Base-by-base conservation (phyloP, 768 basidiomycete genomes). In the Tricholoma sp. region DNA sequence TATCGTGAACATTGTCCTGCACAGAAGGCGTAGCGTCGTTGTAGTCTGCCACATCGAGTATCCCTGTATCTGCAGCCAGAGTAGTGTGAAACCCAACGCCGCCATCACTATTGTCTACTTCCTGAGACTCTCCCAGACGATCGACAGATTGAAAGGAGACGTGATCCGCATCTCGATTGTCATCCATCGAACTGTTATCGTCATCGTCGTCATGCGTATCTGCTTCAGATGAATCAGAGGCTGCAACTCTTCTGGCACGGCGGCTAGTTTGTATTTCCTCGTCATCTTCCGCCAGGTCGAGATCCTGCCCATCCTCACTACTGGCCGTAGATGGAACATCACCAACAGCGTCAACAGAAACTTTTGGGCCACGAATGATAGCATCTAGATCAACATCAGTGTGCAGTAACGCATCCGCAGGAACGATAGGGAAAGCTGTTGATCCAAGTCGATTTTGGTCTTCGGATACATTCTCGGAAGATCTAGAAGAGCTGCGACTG, bases 231-330 rank as follows among this genome's bases (percentile, higher is more conserved):
- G 63, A 55, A 34, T 63, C 52, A 54, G 50, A 31, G 27, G 58
- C 56, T 60, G 50, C 55, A 35, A 46, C 45, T 52, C 69, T 66
- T 63, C 71, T 24, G 67, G 69, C 32, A 71, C 71, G 64, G 63
- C 71, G 56, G n/a, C 27, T 31, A n/a, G 8, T 31, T 68, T 69
- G 52, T 54, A 61, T 27, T 27, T 61, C 56, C 21, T 53, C 56
- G 21, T 71, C 64, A 31, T 77, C 67, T 59, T 76, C 74, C 58
- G 67, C 74, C 54, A 69, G 63, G 62, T 64, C 60, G 52, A 67
- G 71, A 29, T 74, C 67, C 19, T 78, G 76, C 24, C 78, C 79
- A 19, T 76, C 73, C 14, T 74, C 72, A 35, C 74, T 72, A 14
- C 71, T 74, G 49, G 76, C 78, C 55, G 73, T 72, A 11, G 74